Conservation (phyloP, 1,284 basidiomycete species). For the Psilocybe mexicana region DNA sequence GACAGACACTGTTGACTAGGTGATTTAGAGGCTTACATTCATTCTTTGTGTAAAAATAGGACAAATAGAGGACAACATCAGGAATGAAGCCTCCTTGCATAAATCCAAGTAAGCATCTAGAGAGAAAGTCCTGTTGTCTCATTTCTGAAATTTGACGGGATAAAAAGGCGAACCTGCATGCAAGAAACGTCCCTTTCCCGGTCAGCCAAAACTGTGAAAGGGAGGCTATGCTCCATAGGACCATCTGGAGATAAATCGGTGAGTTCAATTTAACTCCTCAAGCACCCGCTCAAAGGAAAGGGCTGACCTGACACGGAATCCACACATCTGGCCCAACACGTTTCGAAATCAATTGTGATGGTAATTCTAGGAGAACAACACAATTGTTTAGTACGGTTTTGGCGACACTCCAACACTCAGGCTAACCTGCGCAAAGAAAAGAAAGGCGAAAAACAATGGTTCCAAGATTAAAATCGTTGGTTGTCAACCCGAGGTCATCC, state of each 20-base stretch:
- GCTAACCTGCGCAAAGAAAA: slow-evolving; percentile 55
- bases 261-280: neutral
- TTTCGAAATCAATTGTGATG: slow-evolving; percentile 74
- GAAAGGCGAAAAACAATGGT: slow-evolving; percentile 56
- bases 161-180: slow-evolving; percentile 33
- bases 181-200: slow-evolving; percentile 56
- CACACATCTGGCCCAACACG: slow-evolving; percentile 71
- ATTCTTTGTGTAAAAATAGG: slow-evolving; percentile 66
- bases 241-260: slow-evolving; percentile 37
- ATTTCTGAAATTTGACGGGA: slow-evolving; percentile 9
- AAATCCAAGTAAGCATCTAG: slow-evolving; percentile 40
- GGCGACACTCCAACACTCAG: neutral
- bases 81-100: slow-evolving; percentile 56
- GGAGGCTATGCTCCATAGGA: slow-evolving; percentile 58
- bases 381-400: neutral
- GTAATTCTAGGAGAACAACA: slow-evolving; percentile 42
- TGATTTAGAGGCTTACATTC: slow-evolving; percentile 39
- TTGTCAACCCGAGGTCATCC: slow-evolving; percentile 49
- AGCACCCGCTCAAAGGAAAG: neutral
- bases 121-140: neutral
- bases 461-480: slow-evolving; percentile 68
- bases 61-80: slow-evolving; percentile 65
- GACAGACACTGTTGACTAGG: neutral
- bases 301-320: slow-evolving; percentile 61
- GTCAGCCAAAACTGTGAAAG: slow-evolving; percentile 63